Percentiles rank a stretch among this genome's conserved stretches.
Evolutionary conservation across 305 asterid genomes (phyloP).

Genomic region (Rubia tinctorum): DNA sequence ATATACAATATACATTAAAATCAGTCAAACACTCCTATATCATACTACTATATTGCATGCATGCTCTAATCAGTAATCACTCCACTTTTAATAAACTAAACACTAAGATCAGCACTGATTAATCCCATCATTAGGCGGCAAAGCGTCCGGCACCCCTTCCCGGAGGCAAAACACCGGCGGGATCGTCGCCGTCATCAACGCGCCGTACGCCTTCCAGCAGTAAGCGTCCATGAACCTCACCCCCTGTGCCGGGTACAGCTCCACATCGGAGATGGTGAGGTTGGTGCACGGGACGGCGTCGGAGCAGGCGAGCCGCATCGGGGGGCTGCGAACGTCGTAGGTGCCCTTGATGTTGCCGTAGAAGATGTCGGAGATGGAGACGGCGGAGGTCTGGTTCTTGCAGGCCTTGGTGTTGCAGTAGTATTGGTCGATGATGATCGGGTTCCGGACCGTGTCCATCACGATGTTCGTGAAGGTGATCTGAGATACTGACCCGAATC

Average conservation of each 20-base stretch:
- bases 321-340: slow-evolving; percentile 69
- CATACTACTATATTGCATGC: not conserved
- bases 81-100: not conserved
- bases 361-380: slow-evolving; percentile 42
- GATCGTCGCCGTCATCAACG: slow-evolving; percentile 34
- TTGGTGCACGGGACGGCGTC: slow-evolving; percentile 76
- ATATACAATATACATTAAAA: not conserved
- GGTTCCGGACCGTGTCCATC: slow-evolving; percentile 83
- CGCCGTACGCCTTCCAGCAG: slow-evolving; percentile 90
- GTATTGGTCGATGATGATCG: slow-evolving; percentile 80
- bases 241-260: slow-evolving; percentile 61
- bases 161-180: slow-evolving; percentile 74
- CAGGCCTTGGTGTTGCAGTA: slow-evolving; percentile 57
- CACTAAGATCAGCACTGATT: slow-evolving; percentile 32
- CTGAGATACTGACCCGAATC: slow-evolving; percentile 60
- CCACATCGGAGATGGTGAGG: slow-evolving; percentile 50
- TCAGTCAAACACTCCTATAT: not conserved
- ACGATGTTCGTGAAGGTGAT: slow-evolving; percentile 50
- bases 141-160: slow-evolving; percentile 49
- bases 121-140: slow-evolving; percentile 39
- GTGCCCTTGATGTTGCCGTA: slow-evolving; percentile 73
- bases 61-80: not conserved
- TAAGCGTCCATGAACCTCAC: slow-evolving; percentile 48
- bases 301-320: slow-evolving; percentile 82
- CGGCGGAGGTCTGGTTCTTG: slow-evolving; percentile 69